These are phyloP conservation scores for Hypoxylon rubiginosum DNA, from an alignment of 2,329 filamentous ascomycete genomes.

Conservation along the genomic window DNA sequence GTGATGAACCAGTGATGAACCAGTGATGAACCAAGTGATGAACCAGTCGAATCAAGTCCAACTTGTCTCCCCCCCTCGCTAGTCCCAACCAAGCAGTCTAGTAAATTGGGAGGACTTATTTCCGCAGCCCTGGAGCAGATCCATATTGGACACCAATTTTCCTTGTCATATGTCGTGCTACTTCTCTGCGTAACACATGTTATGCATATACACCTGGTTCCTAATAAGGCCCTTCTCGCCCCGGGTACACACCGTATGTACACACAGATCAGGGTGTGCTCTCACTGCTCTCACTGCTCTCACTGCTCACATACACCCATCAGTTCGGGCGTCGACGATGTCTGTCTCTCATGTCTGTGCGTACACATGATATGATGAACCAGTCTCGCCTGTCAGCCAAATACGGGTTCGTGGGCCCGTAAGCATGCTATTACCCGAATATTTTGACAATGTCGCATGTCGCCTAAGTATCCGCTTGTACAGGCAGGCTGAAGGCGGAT, in stretches of 20 bases:
- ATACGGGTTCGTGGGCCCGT: constrained; percentile 21
- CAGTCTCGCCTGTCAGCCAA: constrained; percentile 3
- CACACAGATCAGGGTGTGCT: constrained; percentile 18
- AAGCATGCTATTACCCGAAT: constrained; percentile 28
- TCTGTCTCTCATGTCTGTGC: neutral
- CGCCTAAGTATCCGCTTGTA: constrained; percentile 12
- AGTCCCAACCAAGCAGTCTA: constrained; percentile 28
- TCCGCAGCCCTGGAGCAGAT: constrained; percentile 30
- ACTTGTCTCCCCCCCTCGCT: constrained; percentile 35
- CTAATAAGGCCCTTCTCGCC: constrained; percentile 36
- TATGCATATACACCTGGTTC: constrained; percentile 27
- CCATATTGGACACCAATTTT: constrained; percentile 12
- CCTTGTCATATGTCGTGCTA: constrained; percentile 27
- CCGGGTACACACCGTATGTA: constrained; percentile 26
- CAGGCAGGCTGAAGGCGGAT: constrained; percentile 19
- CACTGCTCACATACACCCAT: too few relatives aligned
- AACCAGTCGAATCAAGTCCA: neutral
- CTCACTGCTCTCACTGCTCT: too few relatives aligned
- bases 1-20: too few relatives aligned
- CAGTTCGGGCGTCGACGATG: constrained; percentile 24
- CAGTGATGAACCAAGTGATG: too few relatives aligned
- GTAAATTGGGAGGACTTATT: constrained; percentile 18
- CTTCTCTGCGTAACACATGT: constrained; percentile 29
- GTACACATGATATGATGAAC: constrained; percentile 12
- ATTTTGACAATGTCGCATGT: constrained; percentile 4